These are phyloP conservation scores for Adansonia rubrostipa DNA, from an alignment of 441 rosid genomes.

Conservation along the genomic window DNA sequence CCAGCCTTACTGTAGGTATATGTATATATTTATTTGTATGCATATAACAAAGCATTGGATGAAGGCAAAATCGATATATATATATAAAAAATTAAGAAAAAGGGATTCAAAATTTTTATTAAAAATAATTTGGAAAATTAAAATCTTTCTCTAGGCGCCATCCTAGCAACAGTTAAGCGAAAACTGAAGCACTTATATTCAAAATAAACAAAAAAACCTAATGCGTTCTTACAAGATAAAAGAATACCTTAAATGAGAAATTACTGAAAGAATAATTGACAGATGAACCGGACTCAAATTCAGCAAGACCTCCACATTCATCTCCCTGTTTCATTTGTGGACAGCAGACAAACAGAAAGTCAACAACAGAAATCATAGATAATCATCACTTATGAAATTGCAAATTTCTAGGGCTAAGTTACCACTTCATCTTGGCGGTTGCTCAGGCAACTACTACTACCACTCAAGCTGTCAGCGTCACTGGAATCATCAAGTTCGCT, in stretches of 20 bases:
- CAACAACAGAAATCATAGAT: slow-evolving; percentile 18
- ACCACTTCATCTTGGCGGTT: slow-evolving; percentile 95
- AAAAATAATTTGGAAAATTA: not conserved
- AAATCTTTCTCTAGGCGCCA: not conserved
- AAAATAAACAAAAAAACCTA: not conserved
- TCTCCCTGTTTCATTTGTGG: slow-evolving; percentile 62
- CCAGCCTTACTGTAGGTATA: not conserved
- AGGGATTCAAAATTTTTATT: not conserved
- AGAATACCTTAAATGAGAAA: slow-evolving; percentile 90
- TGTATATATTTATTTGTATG: not conserved
- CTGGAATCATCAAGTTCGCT: slow-evolving; percentile 85
- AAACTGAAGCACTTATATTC: not conserved
- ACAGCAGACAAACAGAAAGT: slow-evolving; percentile 14
- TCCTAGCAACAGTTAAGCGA: not conserved
- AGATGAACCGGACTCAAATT: slow-evolving; percentile 71
- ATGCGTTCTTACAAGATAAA: not conserved
- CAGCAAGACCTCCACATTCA: slow-evolving; percentile 73
- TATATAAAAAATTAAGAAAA: not conserved
- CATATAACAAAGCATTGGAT: not conserved
- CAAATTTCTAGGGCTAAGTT: slow-evolving; percentile 26
- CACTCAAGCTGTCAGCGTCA: slow-evolving; percentile 89
- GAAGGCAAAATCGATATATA: not conserved
- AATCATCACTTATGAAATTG: not conserved
- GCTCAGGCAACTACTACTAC: slow-evolving; percentile 81
- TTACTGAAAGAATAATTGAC: slow-evolving; percentile 95